Base-by-base conservation (phyloP, 164 flowering plant species). In the Magnolia officinalis region DNA sequence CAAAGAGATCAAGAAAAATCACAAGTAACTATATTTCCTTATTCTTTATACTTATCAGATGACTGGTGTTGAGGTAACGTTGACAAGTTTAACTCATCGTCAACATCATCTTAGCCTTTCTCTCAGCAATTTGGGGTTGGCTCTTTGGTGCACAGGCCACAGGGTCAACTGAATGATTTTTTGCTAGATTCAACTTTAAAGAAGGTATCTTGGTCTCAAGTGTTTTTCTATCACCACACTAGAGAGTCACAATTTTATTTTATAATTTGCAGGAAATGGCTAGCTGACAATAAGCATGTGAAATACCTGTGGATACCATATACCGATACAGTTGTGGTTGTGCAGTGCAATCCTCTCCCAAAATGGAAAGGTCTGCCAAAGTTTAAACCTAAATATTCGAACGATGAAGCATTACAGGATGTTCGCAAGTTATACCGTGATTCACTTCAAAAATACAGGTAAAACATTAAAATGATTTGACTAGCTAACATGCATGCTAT, bases 291-390 rank as follows among this genome's bases (percentile, higher is more conserved):
- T 84, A 96, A 91, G 90, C 99, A 96, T 84, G 87, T 96, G 76
- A 96, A 93, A 83, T 96, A 96, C 84, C 85, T 96, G 82, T 81
- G 92, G 77, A 93, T 96, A 81, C 99, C 99, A 65, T 96, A 93
- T 78, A 94, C 98, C 0, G 98, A 96, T 78, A 83, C 90, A 70
- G 92, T 94, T 79, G 98, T 96, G 79, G 95, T 96, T 78, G 99
- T 96, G 77, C 89, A 73, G 14, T 96, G 99, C 86, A 96, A 96
- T 78, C 97, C 97, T 81, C 81, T 93, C 74, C 86, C 97, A 20
- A 94, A 89, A 78, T 85, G 96, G 94, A 90, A 77, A 79, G 93
- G 98, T 74, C 91, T 89, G 52, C 94, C 97, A 11, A 94, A 93
- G 77, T 89, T 87, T 81, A 89, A 88, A 78, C 94, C 98, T 29